A percentile compares a stretch with the other conserved stretches of the same genome.
Conservation (phyloP, 106 monocot genomes). For the Allium sativum region DNA sequence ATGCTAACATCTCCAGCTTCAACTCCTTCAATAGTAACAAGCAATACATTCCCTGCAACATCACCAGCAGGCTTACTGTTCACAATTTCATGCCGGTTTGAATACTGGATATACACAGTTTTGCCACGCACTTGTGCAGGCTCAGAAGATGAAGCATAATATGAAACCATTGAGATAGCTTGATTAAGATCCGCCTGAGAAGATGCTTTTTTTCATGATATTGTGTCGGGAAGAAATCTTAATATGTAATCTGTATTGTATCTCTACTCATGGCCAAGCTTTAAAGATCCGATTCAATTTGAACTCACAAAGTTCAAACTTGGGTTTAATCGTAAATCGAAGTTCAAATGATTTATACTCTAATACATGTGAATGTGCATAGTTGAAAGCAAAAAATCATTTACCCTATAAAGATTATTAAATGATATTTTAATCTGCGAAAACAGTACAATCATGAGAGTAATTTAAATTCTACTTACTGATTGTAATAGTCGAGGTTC, state of each 20-base stretch:
- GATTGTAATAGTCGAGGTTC: too few relatives aligned
- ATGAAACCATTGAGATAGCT: conserved; percentile 75
- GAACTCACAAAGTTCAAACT: background rate
- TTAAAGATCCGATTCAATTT: background rate
- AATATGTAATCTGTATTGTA: background rate
- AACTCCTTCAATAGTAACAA: conserved; percentile 80
- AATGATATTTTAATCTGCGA: too few relatives aligned
- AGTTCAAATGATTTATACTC: too few relatives aligned
- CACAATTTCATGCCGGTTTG: conserved; percentile 75
- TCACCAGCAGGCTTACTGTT: conserved; percentile 66
- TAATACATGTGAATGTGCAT: background rate
- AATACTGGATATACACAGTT: conserved; percentile 81
- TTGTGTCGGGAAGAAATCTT: background rate
- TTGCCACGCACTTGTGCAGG: conserved; percentile 80
- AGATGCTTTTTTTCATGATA: background rate
- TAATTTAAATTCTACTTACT: too few relatives aligned
- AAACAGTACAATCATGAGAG: too few relatives aligned
- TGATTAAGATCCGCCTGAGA: conserved; percentile 62
- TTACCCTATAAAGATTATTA: too few relatives aligned
- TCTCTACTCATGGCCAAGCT: background rate
- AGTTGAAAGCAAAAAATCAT: background rate
- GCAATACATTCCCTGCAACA: conserved; percentile 59
- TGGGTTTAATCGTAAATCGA: background rate
- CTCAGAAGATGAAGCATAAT: conserved; percentile 65
- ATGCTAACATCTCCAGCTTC: conserved; percentile 72